These are phyloP conservation scores for Phaeotremella fagi DNA, from an alignment of 768 basidiomycete genomes.

Conservation along the genomic window DNA sequence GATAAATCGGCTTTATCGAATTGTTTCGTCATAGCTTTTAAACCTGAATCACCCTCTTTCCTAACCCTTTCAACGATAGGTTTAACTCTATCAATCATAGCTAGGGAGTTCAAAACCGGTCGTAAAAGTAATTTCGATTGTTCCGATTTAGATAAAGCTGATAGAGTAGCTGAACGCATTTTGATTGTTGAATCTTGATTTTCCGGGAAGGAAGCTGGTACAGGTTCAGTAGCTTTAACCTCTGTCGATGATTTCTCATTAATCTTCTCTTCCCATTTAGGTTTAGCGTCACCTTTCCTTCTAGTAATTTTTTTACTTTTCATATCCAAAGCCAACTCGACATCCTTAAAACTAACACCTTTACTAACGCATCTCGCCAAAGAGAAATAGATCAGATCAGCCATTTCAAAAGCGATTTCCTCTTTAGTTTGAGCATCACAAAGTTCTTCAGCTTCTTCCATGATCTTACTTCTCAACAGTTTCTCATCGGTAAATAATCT, in stretches of 20 bases:
- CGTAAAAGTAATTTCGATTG: conserved; percentile 71
- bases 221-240: conserved; percentile 42
- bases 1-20: conserved; percentile 77
- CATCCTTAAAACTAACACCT: conserved; percentile 75
- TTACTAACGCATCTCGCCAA: conserved; percentile 75
- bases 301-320: conserved; percentile 84
- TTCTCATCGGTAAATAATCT: conserved; percentile 75
- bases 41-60: conserved; percentile 72
- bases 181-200: conserved; percentile 53
- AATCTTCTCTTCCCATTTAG: conserved; percentile 59
- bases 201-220: conserved; percentile 40
- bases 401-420: conserved; percentile 89
- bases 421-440: conserved; percentile 65
- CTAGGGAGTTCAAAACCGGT: conserved; percentile 76
- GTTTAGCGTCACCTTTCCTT: conserved; percentile 86
- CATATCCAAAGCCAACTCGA: conserved; percentile 74
- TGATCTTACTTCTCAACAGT: conserved; percentile 86
- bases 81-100: conserved; percentile 88
- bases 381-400: conserved; percentile 89
- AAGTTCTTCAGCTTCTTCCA: conserved; percentile 98
- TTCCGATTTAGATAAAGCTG: conserved; percentile 52
- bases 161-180: conserved; percentile 70
- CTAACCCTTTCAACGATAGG: conserved; percentile 91
- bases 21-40: conserved; percentile 83
- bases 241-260: conserved; percentile 21